Base-by-base conservation (phyloP, 371 early-diverging fungal genomes). In the Mucor sp. region DNA sequence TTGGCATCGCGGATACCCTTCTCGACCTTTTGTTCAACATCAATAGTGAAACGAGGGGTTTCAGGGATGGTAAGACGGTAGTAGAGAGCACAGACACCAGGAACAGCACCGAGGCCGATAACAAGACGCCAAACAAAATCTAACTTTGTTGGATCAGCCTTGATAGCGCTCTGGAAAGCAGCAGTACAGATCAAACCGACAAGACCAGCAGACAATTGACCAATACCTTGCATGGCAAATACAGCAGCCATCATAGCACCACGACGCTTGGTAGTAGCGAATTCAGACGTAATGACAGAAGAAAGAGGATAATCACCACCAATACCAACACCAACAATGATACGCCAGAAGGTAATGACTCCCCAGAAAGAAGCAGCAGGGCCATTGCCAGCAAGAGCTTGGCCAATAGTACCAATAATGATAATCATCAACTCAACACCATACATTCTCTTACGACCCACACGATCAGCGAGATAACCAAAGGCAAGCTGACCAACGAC, bases 181-280 rank as follows among this genome's bases (percentile, higher is more conserved):
- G 87, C 83, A 33, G 94, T 77, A 8, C 70, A 62, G 39, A 89
- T 63, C 15, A 93, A 72, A n/a, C 86, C 84, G 33, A 93, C 90
- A 21, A 93, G 58, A 21, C 88, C 85, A 15, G 93, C 91, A 25
- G 89, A 65, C 19, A 94, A 75, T 66, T 90, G 91, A 28, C 94
- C 95, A 56, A 93, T 82, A 41, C 94, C 95, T 72, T 94, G 95
- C 93, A 93, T 93, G 35, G 93, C 88, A 75, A 94, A 95, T 48
- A 95, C 94, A 35, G 91, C 87, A 5, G 93, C 90, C 72, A 94
- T 88, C 93, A 93, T 91, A 58, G 88, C 88, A 62, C 95, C 95
- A 58, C 95, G 87, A 62, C 86, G 85, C 58, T 86, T 82, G 21
- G 87, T 85, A 4, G 89, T 87, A 32, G 94, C 91, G 69, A 93